Conservation (phyloP, 2,329 filamentous ascomycete genomes). For the Ophiostoma novo-ulmi region DNA sequence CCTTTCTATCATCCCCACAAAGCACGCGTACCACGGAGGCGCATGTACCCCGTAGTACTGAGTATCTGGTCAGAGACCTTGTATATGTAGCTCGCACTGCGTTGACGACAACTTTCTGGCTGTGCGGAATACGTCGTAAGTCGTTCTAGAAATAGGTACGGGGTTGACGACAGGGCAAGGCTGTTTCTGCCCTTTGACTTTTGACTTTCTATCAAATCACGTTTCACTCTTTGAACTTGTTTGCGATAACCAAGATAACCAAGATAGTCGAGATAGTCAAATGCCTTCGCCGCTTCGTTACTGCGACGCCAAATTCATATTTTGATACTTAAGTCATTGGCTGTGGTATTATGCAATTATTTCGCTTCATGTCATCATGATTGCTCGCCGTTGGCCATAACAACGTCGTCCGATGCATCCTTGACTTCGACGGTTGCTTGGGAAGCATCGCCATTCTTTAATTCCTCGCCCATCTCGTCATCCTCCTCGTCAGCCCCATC, state of each 20-base stretch:
- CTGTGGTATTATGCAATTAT: neutral
- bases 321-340: neutral
- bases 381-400: slow-evolving; percentile 2
- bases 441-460: neutral
- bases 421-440: neutral
- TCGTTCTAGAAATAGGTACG: slow-evolving; percentile 2
- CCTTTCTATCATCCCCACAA: neutral
- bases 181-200: neutral
- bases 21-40: slow-evolving; percentile 2
- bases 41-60: neutral
- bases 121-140: neutral
- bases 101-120: neutral
- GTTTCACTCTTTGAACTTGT: neutral
- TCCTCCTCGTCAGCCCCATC: slow-evolving; percentile 9
- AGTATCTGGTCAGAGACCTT: neutral
- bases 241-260: neutral
- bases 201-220: neutral
- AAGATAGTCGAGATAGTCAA: neutral
- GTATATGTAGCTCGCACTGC: neutral
- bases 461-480: neutral
- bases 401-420: slow-evolving; percentile 11
- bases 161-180: neutral
- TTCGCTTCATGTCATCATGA: neutral
- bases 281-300: neutral
- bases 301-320: neutral